These are phyloP conservation scores for Rhipidocladum racemiflorum DNA, from an alignment of 176 grass and related monocot species.

Conservation along the genomic window DNA sequence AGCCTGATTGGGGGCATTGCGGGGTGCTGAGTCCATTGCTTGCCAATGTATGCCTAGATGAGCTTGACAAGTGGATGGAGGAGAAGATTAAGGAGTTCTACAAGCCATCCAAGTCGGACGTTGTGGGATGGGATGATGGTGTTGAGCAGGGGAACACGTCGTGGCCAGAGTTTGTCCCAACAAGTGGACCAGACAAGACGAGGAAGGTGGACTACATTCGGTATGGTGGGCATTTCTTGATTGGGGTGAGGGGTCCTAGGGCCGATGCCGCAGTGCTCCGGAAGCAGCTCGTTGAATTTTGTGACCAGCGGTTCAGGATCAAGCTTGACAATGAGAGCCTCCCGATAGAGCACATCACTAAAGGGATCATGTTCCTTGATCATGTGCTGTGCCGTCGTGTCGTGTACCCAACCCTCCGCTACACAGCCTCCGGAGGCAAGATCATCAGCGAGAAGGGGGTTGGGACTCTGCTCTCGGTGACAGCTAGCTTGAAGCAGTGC, in stretches of 20 bases:
- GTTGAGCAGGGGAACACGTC: constrained; percentile 82
- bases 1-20: constrained; percentile 86
- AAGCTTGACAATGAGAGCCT: constrained; percentile 94
- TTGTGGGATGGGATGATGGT: constrained; percentile 50
- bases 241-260: constrained; percentile 76
- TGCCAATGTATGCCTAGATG: constrained; percentile 78
- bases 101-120: constrained; percentile 78
- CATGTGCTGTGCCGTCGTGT: constrained; percentile 91
- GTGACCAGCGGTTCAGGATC: constrained; percentile 69
- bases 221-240: constrained; percentile 84
- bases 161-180: constrained; percentile 95
- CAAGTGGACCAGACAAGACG: constrained; percentile 88
- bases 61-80: constrained; percentile 91
- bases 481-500: constrained; percentile 90
- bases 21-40: constrained; percentile 80
- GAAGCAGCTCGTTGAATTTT: constrained; percentile 90
- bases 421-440: constrained; percentile 87
- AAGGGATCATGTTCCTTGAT: constrained; percentile 97
- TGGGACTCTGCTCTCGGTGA: constrained; percentile 87
- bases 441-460: constrained; percentile 99
- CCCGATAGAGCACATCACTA: constrained; percentile 92
- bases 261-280: constrained; percentile 78
- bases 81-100: constrained; percentile 84
- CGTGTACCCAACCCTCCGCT: constrained; percentile 90
- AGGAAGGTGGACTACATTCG: constrained; percentile 91